Conservation (phyloP, 2,329 filamentous ascomycete genomes). For the Pseudogymnoascus sp. region DNA sequence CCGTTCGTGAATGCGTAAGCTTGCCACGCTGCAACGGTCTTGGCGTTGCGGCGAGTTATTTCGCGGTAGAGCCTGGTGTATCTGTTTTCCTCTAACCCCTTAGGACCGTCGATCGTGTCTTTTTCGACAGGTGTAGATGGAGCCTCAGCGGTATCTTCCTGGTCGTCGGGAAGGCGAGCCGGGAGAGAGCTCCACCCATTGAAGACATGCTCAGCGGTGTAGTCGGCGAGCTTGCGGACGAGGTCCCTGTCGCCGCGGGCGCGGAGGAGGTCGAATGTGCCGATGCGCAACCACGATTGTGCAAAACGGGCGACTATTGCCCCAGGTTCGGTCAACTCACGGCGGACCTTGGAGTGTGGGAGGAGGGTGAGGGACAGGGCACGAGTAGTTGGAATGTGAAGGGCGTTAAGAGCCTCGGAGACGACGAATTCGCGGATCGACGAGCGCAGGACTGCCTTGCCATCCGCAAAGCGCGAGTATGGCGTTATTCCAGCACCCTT, state of each 20-base stretch:
- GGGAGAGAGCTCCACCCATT: conserved; percentile 81
- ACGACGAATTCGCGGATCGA: conserved; percentile 93
- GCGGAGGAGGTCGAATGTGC: conserved; percentile 90
- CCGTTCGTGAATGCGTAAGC: conserved; percentile 99
- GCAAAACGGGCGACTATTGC: conserved; percentile 91
- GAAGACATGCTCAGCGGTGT: conserved; percentile 81
- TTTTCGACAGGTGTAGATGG: conserved; percentile 41
- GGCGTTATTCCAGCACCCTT: conserved; percentile 92
- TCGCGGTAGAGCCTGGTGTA: conserved; percentile 84
- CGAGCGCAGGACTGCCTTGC: conserved; percentile 83
- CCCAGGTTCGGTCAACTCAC: conserved; percentile 79
- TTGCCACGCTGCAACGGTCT: conserved; percentile 88
- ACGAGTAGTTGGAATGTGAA: conserved; percentile 78
- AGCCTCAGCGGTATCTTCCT: conserved; percentile 38
- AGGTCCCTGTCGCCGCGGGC: conserved; percentile 70
- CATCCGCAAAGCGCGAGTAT: conserved; percentile 93
- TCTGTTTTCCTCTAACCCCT: conserved; percentile 68
- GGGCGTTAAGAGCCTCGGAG: conserved; percentile 77
- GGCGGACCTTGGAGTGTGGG: conserved; percentile 61
- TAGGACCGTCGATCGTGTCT: conserved; percentile 56
- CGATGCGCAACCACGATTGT: conserved; percentile 82
- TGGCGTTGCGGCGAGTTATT: conserved; percentile 75
- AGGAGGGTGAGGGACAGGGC: conserved; percentile 75
- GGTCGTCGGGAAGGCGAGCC: conserved; percentile 43
- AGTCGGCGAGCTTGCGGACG: conserved; percentile 67